Evolutionary conservation across 768 basidiomycete species (phyloP).

Genomic region (Macrocybe gigantea): DNA sequence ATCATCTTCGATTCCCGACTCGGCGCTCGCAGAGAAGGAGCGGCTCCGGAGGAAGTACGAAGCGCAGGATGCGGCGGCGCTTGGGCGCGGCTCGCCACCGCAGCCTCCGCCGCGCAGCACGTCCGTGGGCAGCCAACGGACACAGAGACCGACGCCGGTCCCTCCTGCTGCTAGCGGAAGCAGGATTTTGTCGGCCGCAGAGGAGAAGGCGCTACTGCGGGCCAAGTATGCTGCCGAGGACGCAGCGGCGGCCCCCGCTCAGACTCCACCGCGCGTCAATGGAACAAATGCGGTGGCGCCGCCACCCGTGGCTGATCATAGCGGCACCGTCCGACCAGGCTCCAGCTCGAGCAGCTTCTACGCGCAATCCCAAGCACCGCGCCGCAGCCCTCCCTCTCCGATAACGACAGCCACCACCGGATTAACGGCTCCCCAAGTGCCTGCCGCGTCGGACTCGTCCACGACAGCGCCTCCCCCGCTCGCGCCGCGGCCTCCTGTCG

Average conservation of each 20-base stretch:
- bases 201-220: conserved; percentile 70
- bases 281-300: conserved; percentile 15
- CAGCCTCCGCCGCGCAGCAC: conserved; percentile 8
- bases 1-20: conserved; percentile 13
- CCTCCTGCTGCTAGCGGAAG: conserved; percentile 21
- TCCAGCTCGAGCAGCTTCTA: conserved; percentile 1
- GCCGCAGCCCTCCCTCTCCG: background rate
- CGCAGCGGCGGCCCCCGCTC: conserved; percentile 7
- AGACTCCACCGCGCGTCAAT: conserved; percentile 18
- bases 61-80: conserved; percentile 37
- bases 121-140: background rate
- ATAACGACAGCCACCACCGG: conserved; percentile 2
- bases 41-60: conserved; percentile 49
- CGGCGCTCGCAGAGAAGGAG: conserved; percentile 48
- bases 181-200: conserved; percentile 55
- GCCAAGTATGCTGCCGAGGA: conserved; percentile 63
- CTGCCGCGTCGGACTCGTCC: no score
- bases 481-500: conserved; percentile 68
- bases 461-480: conserved; percentile 55
- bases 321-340: conserved; percentile 10
- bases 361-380: conserved; percentile 1
- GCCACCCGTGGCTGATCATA: background rate
- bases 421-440: conserved; percentile 15
- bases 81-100: conserved; percentile 8
- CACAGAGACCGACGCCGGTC: conserved; percentile 27